phyloP scores from a whole-genome alignment of 345 rosid species.

The Gossypium arboreum region DNA sequence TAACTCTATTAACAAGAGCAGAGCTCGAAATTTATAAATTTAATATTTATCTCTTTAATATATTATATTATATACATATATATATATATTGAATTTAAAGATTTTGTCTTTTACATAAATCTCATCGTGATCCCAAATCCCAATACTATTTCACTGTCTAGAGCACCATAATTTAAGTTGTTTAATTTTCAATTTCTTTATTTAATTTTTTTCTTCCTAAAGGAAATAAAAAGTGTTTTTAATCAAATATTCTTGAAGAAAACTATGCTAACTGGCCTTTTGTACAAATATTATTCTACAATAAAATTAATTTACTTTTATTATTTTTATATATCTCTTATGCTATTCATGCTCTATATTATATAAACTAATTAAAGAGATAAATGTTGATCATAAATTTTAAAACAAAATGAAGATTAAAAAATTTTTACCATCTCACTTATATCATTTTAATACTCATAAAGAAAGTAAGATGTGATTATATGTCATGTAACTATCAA shows the following conservation, averaged over 20 bases:
- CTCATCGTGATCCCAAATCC: neutral
- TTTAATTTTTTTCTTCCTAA: too few relatives aligned
- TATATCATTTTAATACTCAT: too few relatives aligned
- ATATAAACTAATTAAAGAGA: too few relatives aligned
- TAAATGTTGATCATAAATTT: rapidly evolving
- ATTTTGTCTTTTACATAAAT: too few relatives aligned
- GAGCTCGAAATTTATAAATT: too few relatives aligned
- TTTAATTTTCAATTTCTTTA: too few relatives aligned
- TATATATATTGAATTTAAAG: neutral
- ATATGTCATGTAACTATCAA: neutral
- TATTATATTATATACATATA: neutral
- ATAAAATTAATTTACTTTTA: neutral
- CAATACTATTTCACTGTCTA: too few relatives aligned
- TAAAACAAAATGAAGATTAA: rapidly evolving
- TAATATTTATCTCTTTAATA: neutral
- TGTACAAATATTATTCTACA: neutral
- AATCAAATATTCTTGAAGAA: neutral
- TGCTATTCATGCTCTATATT: rapidly evolving
- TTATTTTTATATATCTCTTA: neutral
- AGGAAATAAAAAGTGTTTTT: too few relatives aligned
- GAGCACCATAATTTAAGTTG: too few relatives aligned
- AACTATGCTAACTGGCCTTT: neutral
- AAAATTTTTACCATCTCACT: too few relatives aligned
- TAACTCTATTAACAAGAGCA: too few relatives aligned
- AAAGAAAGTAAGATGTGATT: too few relatives aligned